Evolutionary conservation across 441 rosid genomes (phyloP).

Genomic region (Populus hybrid): DNA sequence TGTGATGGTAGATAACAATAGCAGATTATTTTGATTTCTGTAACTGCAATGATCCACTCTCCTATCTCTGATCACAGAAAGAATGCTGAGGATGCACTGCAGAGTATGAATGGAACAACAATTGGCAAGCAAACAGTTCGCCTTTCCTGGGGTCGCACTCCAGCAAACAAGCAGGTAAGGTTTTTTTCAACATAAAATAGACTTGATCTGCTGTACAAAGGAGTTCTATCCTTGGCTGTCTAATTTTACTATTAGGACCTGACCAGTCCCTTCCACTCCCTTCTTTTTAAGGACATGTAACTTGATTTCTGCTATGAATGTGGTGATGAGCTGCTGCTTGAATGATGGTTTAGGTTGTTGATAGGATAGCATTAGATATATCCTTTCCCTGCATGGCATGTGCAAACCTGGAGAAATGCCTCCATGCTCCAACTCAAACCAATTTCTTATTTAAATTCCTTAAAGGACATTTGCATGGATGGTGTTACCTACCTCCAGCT

Average conservation of each 20-base stretch:
- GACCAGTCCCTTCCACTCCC: background rate
- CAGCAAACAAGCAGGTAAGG: conserved; percentile 79
- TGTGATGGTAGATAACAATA: background rate
- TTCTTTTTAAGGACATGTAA: background rate
- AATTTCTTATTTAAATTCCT: background rate
- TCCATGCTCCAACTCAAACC: background rate
- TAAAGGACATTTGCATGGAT: background rate
- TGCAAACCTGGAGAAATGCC: background rate
- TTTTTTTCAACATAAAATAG: background rate
- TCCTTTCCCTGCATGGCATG: background rate
- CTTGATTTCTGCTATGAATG: background rate
- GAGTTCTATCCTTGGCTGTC: background rate
- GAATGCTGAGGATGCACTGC: conserved; percentile 80
- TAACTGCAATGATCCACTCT: conserved; percentile 5
- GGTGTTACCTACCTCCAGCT: background rate
- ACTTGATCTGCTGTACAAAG: background rate
- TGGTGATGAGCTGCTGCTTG: background rate
- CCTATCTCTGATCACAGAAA: conserved; percentile 47
- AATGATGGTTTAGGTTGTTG: background rate
- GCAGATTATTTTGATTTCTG: background rate
- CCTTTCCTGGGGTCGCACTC: conserved; percentile 25
- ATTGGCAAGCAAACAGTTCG: conserved; percentile 92
- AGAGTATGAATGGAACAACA: conserved; percentile 65
- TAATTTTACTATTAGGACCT: background rate
- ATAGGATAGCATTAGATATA: background rate